A percentile compares a stretch with the other conserved stretches of the same genome.
These are phyloP conservation scores for Cutaneotrichosporon cutaneum DNA, from an alignment of 1,284 basidiomycete species.

Conservation along the genomic window DNA sequence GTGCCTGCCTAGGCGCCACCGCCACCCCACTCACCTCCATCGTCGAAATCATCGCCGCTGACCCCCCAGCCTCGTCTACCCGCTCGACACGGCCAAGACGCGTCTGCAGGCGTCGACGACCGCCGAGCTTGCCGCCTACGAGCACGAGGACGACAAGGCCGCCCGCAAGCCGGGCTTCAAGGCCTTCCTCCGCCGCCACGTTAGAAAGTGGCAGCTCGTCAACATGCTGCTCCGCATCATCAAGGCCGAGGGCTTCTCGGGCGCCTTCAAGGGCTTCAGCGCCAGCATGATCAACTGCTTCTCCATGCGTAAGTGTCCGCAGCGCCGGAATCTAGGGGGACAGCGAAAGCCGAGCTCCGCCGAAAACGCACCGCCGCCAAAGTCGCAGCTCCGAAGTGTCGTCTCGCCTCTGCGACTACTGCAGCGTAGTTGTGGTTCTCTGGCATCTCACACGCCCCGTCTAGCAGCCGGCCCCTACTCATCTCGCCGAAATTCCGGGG, in stretches of 20 bases:
- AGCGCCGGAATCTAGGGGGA: too few relatives aligned
- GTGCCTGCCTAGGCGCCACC: neutral
- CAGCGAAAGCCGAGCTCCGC: neutral
- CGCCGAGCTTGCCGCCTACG: conserved; percentile 22
- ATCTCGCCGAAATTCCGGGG: conserved; percentile 5
- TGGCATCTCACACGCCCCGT: neutral
- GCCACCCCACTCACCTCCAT: too few relatives aligned
- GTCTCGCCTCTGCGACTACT: neutral
- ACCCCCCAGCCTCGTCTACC: conserved; percentile 85
- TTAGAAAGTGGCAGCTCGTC: conserved; percentile 57
- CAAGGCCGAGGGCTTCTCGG: conserved; percentile 72
- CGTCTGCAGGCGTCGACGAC: conserved; percentile 72
- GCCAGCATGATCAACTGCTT: conserved; percentile 99
- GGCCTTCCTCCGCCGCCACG: conserved; percentile 22
- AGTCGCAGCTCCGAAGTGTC: neutral
- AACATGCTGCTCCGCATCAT: conserved; percentile 68
- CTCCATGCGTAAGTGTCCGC: conserved; percentile 73
- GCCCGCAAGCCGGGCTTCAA: conserved; percentile 41
- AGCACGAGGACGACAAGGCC: conserved; percentile 17
- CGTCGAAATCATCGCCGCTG: too few relatives aligned
- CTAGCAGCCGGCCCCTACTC: neutral
- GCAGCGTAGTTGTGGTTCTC: neutral
- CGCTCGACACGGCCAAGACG: conserved; percentile 94
- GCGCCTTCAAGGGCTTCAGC: conserved; percentile 87
- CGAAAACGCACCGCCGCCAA: neutral